Evolutionary conservation across 1,284 basidiomycete species (phyloP), one percentile per base, ranked within the genome.

Genomic region (Flammula alnicola): DNA sequence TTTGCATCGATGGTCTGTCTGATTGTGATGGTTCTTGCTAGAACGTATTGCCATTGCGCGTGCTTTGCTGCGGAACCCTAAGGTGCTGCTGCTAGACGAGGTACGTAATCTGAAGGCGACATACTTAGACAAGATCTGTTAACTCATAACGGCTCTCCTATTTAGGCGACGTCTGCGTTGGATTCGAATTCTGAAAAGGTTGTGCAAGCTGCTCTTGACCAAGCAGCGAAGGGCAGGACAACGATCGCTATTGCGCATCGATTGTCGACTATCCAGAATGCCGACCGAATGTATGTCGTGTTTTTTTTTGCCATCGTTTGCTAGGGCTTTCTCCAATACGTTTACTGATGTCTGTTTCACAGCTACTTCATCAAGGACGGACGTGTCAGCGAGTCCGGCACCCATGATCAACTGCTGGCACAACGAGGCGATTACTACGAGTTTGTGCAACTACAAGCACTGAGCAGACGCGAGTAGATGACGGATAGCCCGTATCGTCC

Each of bases 11-110:
- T 40, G 36, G 32, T 1, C 26, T 31, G 19, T 30, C 23, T 29
- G 31, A 12, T 46, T 17, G 52, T 44, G 30, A 10, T 58, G 33
- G 33, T 47, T 59, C 14, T n/a, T n/a, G n/a, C n/a, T n/a, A 86
- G 89, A 96, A 79, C 93, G 95, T 65, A 95, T 99, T 61, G 95
- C 96, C 30, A 98, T 99, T 61, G 96, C 96, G 2, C 88, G 96
- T 57, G 96, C 93, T 10, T 78, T 99, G n/a, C 81, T 99, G 42
- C 84, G 95, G 5, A 94, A 98, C 63, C 96, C 96, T 29, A 93
- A 93, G 69, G 90, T 98, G 20, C 77, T 98, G 29, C 74, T 98
- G 16, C 76, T 95, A 50, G 92, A 95, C 65, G 92, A 95, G 72
- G 71, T 68, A 52, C 37, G 63, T 55, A 22, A 44, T 49, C 41